A percentile compares a stretch with the other conserved stretches of the same genome.
Evolutionary conservation across 208 protist species (phyloP).

Genomic region (Strigomonas culicis): DNA sequence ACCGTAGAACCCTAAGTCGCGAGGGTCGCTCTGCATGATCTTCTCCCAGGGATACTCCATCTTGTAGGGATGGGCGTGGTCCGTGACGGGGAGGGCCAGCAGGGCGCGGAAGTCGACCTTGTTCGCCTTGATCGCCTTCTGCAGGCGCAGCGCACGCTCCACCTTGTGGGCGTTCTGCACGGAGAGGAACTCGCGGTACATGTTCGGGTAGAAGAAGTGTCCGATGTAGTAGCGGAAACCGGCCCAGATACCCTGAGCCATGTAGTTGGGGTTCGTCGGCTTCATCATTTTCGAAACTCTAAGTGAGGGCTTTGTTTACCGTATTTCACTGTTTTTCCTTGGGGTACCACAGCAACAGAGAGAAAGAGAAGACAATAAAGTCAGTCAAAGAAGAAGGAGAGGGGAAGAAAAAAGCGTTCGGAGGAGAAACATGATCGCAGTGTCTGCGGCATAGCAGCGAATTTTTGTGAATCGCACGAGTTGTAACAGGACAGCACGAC

Average conservation of each 20-base stretch:
- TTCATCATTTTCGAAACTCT: conserved; percentile 58
- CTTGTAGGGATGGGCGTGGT: conserved; percentile 92
- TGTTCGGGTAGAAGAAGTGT: conserved; percentile 90
- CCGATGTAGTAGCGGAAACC: conserved; percentile 85
- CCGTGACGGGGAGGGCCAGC: conserved; percentile 86
- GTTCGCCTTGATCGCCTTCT: conserved; percentile 91
- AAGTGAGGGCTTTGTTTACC: not conserved
- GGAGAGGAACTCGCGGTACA: conserved; percentile 87
- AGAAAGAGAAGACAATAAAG: conserved; percentile 1
- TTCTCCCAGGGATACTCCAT: conserved; percentile 93
- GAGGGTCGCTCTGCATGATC: conserved; percentile 74
- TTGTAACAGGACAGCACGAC: too few relatives aligned
- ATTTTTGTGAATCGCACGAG: too few relatives aligned
- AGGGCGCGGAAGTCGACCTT: conserved; percentile 90
- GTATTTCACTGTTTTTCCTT: not conserved
- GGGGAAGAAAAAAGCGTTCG: conserved; percentile 10
- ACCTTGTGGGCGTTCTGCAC: conserved; percentile 89
- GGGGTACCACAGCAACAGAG: conserved; percentile 15
- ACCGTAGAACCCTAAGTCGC: conserved; percentile 77
- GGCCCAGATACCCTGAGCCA: conserved; percentile 86
- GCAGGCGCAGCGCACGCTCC: conserved; percentile 81
- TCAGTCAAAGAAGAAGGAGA: conserved; percentile 7
- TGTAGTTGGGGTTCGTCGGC: conserved; percentile 61
- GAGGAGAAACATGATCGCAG: too few relatives aligned
- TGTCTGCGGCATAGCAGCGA: too few relatives aligned